Evolutionary conservation across 176 grass and related monocot species (phyloP), one percentile per base, ranked within the genome.

Genomic region (Coix lacrymajobi): DNA sequence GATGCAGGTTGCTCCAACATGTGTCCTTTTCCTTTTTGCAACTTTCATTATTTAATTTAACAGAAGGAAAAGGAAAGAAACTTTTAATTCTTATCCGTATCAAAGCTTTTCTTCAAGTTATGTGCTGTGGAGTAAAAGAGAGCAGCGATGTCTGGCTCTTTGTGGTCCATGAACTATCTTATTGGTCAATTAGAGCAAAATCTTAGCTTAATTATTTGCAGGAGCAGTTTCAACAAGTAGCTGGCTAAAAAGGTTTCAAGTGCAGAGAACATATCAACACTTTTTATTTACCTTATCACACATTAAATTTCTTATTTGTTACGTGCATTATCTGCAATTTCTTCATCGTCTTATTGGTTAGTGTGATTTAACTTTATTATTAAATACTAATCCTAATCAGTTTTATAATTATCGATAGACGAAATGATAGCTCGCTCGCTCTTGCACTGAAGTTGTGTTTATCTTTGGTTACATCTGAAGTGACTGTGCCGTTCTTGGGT

Each of bases 161-260:
- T 44, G 45, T 77, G 78, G 62, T 85, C 71, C 20, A 78, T 77
- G 86, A 62, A 94, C 82, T 92, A n/a, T n/a, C n/a, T n/a, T n/a
- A n/a, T n/a, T n/a, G n/a, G n/a, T n/a, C n/a, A n/a, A n/a, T n/a
- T n/a, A n/a, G n/a, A n/a, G n/a, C n/a, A n/a, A n/a, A n/a, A n/a
- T n/a, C n/a, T n/a, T n/a, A n/a, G n/a, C n/a, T n/a, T n/a, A 86
- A 71, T 87, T 57, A 71, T 64, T 52, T 72, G 44, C 52, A 43
- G 56, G 25, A 73, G 76, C 28, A 79, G 29, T 57, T 83, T 90
- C 68, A 63, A 60, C 65, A 38, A 67, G 33, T 67, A 11, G 65
- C 33, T 67, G 33, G 19, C 33, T 38, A 67, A 28, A 78, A 76
- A 80, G 68, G 43, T 71, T 17, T 15, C 24, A 75, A 69, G 25